A percentile compares a stretch with the other conserved stretches of the same genome.
These are phyloP conservation scores for Hypomontagnella monticulosa DNA, from an alignment of 495 filamentous ascomycete genomes.

Conservation along the genomic window DNA sequence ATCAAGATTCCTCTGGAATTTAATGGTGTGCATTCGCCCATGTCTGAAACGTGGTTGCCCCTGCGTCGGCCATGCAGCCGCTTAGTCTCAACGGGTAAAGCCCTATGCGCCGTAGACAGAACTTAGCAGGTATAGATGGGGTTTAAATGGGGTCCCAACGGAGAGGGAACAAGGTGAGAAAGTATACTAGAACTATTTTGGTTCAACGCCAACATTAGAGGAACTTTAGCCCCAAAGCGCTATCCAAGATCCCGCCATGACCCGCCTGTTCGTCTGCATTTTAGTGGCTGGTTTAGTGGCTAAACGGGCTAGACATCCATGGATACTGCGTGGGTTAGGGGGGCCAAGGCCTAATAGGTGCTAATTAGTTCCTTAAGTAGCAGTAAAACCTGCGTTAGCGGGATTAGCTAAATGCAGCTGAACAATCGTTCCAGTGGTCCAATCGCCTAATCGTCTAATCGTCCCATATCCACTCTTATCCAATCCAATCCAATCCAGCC, in stretches of 20 bases:
- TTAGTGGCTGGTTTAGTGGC: slow-evolving; percentile 25
- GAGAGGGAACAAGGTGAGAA: background rate
- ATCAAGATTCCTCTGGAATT: background rate
- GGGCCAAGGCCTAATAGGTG: slow-evolving; percentile 6
- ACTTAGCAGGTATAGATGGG: slow-evolving; percentile 15
- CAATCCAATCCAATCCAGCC: no score
- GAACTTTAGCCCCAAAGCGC: background rate
- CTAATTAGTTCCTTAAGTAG: background rate
- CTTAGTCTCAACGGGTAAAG: slow-evolving; percentile 36
- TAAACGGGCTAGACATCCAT: slow-evolving; percentile 29
- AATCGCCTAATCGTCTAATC: no score
- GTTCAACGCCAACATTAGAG: slow-evolving; percentile 10
- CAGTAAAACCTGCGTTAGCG: background rate
- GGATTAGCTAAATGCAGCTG: slow-evolving; percentile 23
- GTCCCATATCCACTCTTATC: background rate
- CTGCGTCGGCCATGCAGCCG: slow-evolving; percentile 36
- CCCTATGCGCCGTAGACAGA: slow-evolving; percentile 10
- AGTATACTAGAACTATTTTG: slow-evolving; percentile 28
- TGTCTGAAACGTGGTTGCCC: slow-evolving; percentile 41
- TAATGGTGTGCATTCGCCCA: slow-evolving; percentile 23
- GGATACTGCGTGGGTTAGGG: slow-evolving; percentile 18
- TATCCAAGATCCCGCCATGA: slow-evolving; percentile 2
- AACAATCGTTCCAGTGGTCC: slow-evolving; percentile 17
- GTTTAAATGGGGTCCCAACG: background rate
- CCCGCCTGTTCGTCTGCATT: slow-evolving; percentile 19